Evolutionary conservation across 495 filamentous ascomycete species (phyloP).

Genomic region (Xylaria sp.): DNA sequence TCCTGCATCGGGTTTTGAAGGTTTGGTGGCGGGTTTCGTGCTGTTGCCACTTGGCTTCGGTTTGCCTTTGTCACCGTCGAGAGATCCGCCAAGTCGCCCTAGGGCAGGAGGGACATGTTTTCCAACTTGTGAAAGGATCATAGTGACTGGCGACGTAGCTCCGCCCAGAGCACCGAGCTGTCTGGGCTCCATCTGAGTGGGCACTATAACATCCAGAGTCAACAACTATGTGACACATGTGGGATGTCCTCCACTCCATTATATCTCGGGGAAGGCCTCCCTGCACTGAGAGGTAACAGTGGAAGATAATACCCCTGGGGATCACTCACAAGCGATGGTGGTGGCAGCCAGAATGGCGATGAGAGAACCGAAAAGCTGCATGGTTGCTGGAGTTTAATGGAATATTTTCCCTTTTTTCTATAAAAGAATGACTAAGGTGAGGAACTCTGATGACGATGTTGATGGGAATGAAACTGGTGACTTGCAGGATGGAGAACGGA

Average conservation of each 20-base stretch:
- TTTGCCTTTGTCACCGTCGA: background rate
- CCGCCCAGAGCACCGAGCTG: constrained; percentile 19
- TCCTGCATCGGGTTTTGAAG: background rate
- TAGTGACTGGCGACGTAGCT: background rate
- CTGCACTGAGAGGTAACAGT: background rate
- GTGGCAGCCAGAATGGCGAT: constrained; percentile 26
- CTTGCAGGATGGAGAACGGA: background rate
- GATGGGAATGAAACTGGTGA: background rate
- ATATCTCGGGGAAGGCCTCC: background rate
- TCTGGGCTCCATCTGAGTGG: background rate
- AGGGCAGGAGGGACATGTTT: constrained; percentile 20
- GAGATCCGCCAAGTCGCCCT: background rate
- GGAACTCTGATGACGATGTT: background rate
- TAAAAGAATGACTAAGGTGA: constrained; percentile 5
- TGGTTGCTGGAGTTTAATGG: background rate
- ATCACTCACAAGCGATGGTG: constrained; percentile 12
- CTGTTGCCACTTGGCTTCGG: background rate
- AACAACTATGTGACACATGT: background rate
- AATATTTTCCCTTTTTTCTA: background rate
- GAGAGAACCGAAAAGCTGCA: constrained; percentile 18
- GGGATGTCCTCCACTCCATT: background rate
- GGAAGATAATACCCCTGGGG: background rate
- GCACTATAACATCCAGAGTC: constrained; percentile 1
- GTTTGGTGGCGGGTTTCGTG: background rate
- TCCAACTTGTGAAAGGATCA: constrained; percentile 7